These are phyloP conservation scores for Scleroderma citrinum DNA, from an alignment of 768 basidiomycete genomes.

Conservation along the genomic window DNA sequence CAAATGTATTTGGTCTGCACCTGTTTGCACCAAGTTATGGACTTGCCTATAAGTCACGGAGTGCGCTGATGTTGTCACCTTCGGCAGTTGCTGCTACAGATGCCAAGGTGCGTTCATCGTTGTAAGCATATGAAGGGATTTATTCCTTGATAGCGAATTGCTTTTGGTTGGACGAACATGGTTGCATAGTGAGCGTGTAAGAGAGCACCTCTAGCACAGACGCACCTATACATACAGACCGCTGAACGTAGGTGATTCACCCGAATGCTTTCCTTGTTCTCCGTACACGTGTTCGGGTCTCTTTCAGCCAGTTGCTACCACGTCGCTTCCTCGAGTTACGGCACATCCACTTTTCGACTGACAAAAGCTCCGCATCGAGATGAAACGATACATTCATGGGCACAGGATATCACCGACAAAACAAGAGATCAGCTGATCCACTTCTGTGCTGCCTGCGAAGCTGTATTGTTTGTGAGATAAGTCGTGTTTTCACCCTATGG, in stretches of 20 bases:
- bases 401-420: constrained; percentile 40
- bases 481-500: no score
- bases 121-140: constrained; percentile 88
- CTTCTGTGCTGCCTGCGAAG: constrained; percentile 60
- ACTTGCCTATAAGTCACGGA: no score
- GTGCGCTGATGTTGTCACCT: constrained; percentile 4
- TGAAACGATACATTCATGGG: constrained; percentile 46
- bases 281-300: constrained; percentile 80
- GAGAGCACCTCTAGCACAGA: constrained; percentile 65
- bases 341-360: constrained; percentile 46
- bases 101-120: constrained; percentile 87
- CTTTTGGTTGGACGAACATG: background rate
- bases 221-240: constrained; percentile 88
- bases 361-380: constrained; percentile 39
- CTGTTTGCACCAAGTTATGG: constrained; percentile 50
- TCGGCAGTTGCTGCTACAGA: constrained; percentile 36
- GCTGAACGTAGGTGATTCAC: no score
- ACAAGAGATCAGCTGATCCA: constrained; percentile 64
- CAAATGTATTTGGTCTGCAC: constrained; percentile 72
- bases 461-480: background rate
- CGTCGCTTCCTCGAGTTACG: constrained; percentile 70
- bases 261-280: constrained; percentile 96
- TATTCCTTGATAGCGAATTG: constrained; percentile 86
- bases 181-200: background rate
- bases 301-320: constrained; percentile 67